phyloP scores from a whole-genome alignment of 345 rosid species.

The Cardamine occulta region DNA sequence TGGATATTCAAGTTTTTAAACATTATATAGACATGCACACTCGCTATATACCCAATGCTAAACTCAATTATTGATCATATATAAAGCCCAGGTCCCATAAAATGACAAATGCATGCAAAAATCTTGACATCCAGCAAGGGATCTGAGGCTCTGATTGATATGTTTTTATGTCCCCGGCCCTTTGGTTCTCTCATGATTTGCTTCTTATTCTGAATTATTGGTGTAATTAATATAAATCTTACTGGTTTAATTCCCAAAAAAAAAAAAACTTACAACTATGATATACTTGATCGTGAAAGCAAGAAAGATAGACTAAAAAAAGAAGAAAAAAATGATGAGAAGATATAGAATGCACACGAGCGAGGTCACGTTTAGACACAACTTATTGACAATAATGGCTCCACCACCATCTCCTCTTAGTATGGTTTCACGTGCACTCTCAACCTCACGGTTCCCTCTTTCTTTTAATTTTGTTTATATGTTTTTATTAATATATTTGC shows the following conservation, averaged over 20 bases:
- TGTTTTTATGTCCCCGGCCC: conserved; percentile 35
- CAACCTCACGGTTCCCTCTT: conserved; percentile 18
- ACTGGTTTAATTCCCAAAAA: too few species aligned
- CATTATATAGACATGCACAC: background rate
- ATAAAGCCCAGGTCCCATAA: background rate
- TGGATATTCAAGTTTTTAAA: background rate
- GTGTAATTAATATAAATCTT: background rate
- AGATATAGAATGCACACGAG: conserved; percentile 44
- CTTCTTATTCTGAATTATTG: background rate
- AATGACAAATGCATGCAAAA: conserved; percentile 28
- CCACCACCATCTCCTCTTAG: conserved; percentile 32
- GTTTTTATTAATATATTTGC: background rate
- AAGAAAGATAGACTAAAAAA: background rate
- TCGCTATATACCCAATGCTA: background rate
- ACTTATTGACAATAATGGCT: conserved; percentile 41
- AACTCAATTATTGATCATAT: background rate
- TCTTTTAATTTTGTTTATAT: background rate
- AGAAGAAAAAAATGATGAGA: conserved; percentile 5
- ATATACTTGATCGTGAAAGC: background rate
- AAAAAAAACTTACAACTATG: background rate
- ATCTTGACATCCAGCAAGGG: conserved; percentile 41
- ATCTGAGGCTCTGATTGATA: conserved; percentile 29
- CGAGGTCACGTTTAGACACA: conserved; percentile 37
- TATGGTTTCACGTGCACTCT: conserved; percentile 34
- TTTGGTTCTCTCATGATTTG: conserved; percentile 7